phyloP scores from a whole-genome alignment of 2,329 filamentous ascomycete species.

The Stachybotrys chlorohalonatus region DNA sequence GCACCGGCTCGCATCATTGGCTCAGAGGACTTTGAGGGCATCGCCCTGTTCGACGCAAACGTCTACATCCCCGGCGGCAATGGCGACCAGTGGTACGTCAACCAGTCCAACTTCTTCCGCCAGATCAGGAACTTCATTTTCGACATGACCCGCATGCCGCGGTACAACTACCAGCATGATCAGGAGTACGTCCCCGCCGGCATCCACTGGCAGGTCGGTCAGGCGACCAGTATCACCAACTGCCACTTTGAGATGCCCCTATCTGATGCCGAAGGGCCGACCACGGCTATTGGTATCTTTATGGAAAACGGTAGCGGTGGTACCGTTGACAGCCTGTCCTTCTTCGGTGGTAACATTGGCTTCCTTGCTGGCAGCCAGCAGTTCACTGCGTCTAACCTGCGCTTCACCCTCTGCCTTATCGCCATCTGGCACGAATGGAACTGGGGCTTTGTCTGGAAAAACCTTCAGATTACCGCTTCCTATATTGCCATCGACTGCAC shows the following conservation, averaged over 20 bases:
- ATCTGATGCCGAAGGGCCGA: constrained; percentile 23
- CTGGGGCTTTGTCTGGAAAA: constrained; percentile 54
- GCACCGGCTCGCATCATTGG: constrained; percentile 44
- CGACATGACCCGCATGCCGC: constrained; percentile 42
- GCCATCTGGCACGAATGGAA: constrained; percentile 61
- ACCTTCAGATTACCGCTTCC: constrained; percentile 51
- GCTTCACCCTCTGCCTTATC: constrained; percentile 52
- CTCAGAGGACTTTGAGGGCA: constrained; percentile 47
- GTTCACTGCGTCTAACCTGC: constrained; percentile 54
- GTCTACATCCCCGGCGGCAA: constrained; percentile 48
- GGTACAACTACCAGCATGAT: constrained; percentile 20
- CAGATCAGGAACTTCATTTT: constrained; percentile 50
- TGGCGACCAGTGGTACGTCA: constrained; percentile 59
- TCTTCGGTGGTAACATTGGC: constrained; percentile 39
- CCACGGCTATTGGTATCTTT: constrained; percentile 51
- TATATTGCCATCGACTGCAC: constrained; percentile 49
- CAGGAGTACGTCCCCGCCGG: constrained; percentile 26
- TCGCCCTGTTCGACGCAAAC: constrained; percentile 61
- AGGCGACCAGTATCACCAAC: constrained; percentile 50
- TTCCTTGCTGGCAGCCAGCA: constrained; percentile 55
- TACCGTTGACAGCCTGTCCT: constrained; percentile 40
- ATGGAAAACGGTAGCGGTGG: constrained; percentile 53
- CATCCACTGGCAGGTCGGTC: constrained; percentile 53
- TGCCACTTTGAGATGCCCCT: constrained; percentile 44
- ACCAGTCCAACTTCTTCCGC: constrained; percentile 53